Conservation (phyloP, 805 yeast genomes). For the Sugiyamaella americana region DNA sequence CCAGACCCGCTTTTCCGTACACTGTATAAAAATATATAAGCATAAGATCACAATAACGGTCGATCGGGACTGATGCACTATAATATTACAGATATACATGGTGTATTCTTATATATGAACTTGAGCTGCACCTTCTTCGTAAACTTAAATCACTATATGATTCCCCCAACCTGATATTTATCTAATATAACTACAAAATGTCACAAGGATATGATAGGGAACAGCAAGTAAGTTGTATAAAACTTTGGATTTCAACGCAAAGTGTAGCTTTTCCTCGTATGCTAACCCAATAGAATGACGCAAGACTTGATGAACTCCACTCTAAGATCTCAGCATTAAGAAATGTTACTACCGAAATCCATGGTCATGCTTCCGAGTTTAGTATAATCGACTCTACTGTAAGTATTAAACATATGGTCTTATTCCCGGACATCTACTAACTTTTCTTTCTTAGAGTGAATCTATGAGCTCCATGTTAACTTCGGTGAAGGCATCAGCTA, state of each 20-base stretch:
- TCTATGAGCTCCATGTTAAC: constrained; percentile 46
- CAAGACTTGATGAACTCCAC: constrained; percentile 56
- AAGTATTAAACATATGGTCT: constrained; percentile 11
- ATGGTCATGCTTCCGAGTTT: constrained; percentile 52
- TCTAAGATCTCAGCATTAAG: constrained; percentile 59
- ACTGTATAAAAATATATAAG: too few relatives aligned
- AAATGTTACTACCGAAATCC: constrained; percentile 61
- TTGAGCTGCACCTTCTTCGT: too few relatives aligned
- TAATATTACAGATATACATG: too few relatives aligned
- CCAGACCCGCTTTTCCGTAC: constrained; percentile 1
- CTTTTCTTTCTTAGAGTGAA: constrained; percentile 31
- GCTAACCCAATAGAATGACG: constrained; percentile 45
- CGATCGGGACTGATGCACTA: too few relatives aligned
- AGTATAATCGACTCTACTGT: constrained; percentile 36
- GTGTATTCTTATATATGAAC: too few relatives aligned
- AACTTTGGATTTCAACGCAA: background rate
- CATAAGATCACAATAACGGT: too few relatives aligned
- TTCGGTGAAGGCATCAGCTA: constrained; percentile 47
- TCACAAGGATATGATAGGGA: constrained; percentile 13
- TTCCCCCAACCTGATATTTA: too few relatives aligned
- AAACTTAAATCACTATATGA: too few relatives aligned
- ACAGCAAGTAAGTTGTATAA: constrained; percentile 8
- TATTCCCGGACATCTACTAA: background rate
- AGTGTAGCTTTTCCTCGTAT: too few relatives aligned
- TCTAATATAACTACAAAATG: too few relatives aligned